These are phyloP conservation scores for Macadamia tetraphylla DNA, from an alignment of 164 flowering plant genomes.

Conservation along the genomic window DNA sequence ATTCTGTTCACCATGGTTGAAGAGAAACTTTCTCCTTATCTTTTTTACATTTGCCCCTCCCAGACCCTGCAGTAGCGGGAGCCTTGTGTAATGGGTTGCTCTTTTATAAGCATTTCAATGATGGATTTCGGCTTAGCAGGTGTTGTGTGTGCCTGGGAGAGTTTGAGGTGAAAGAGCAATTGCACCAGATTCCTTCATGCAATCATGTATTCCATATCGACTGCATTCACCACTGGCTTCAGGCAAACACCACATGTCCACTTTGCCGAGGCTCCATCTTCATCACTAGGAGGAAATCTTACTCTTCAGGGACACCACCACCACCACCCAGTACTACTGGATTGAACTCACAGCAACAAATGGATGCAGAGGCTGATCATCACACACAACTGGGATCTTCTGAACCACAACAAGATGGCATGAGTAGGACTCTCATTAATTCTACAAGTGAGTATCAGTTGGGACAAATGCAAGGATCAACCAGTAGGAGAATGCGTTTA, in stretches of 20 bases:
- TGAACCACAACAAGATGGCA: not conserved
- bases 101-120: too few species aligned
- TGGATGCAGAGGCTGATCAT: not conserved
- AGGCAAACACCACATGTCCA: slow-evolving; percentile 68
- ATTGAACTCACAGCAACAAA: not conserved
- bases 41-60: too few species aligned
- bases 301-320: not conserved
- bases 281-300: slow-evolving; percentile 4
- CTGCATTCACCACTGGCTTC: slow-evolving; percentile 76
- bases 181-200: slow-evolving; percentile 63
- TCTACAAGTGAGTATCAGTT: not conserved
- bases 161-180: slow-evolving; percentile 64
- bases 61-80: too few species aligned
- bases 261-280: slow-evolving; percentile 54
- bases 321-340: not conserved
- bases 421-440: not conserved
- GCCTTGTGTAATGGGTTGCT: too few species aligned
- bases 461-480: slow-evolving; percentile 4
- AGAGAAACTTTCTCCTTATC: too few species aligned
- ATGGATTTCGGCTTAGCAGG: slow-evolving; percentile 18
- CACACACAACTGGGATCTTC: not conserved
- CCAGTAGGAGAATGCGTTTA: not conserved
- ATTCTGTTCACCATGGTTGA: too few species aligned
- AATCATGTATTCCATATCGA: slow-evolving; percentile 73
- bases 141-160: slow-evolving; percentile 92